phyloP scores from a whole-genome alignment of 2,329 filamentous ascomycete species.

The Aureobasidium subglaciale region DNA sequence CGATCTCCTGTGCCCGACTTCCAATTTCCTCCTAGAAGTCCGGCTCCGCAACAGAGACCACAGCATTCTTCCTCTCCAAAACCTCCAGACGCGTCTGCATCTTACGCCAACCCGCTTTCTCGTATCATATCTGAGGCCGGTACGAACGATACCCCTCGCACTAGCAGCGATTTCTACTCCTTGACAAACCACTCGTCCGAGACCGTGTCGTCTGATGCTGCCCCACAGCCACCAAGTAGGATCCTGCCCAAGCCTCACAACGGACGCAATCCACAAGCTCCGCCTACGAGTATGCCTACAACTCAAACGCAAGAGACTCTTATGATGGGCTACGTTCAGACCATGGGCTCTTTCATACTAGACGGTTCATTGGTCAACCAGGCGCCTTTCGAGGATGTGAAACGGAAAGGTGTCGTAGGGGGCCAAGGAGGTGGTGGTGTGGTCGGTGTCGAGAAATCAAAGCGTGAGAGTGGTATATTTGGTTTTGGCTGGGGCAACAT shows the following conservation, averaged over 20 bases:
- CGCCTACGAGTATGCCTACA: conserved; percentile 39
- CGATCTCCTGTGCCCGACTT: conserved; percentile 20
- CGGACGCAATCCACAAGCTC: conserved; percentile 26
- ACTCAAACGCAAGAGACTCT: conserved; percentile 63
- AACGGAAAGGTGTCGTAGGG: conserved; percentile 83
- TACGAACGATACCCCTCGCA: conserved; percentile 70
- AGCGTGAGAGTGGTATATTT: conserved; percentile 71
- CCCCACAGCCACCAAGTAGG: conserved; percentile 38
- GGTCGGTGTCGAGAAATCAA: conserved; percentile 68
- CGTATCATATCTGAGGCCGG: conserved; percentile 73
- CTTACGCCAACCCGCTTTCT: conserved; percentile 46
- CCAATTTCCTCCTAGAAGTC: conserved; percentile 23
- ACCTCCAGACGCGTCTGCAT: neutral
- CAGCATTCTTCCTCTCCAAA: neutral
- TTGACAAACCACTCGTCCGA: conserved; percentile 92
- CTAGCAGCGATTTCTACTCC: conserved; percentile 91
- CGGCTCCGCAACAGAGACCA: neutral
- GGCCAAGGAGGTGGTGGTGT: conserved; percentile 78
- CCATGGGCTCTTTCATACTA: conserved; percentile 83
- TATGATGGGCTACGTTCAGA: conserved; percentile 97
- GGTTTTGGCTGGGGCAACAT: conserved; percentile 83
- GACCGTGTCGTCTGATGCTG: conserved; percentile 72
- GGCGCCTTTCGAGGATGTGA: conserved; percentile 87
- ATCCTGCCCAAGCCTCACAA: conserved; percentile 44
- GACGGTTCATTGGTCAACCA: conserved; percentile 89